These are phyloP conservation scores for Otatea glauca DNA, from an alignment of 176 grass and related monocot species.

Conservation along the genomic window DNA sequence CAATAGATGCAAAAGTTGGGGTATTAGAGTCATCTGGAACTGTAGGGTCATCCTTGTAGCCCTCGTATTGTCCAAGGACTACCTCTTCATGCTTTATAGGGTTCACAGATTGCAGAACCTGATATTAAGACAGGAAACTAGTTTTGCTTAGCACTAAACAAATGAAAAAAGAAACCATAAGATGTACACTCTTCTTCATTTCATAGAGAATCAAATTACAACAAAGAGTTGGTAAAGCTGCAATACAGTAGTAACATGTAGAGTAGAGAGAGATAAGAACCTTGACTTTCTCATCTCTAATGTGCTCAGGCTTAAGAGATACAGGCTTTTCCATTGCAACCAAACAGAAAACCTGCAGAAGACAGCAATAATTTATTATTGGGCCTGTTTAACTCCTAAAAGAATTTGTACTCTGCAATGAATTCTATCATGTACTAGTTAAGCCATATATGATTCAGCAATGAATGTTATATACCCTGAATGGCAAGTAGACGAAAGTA, in stretches of 20 bases:
- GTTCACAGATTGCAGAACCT: constrained; percentile 97
- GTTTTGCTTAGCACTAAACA: constrained; percentile 34
- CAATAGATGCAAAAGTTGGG: constrained; percentile 93
- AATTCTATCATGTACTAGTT: constrained; percentile 26
- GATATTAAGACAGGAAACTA: constrained; percentile 22
- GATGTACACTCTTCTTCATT: constrained; percentile 11
- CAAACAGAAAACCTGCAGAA: constrained; percentile 89
- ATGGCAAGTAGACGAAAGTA: constrained; percentile 7
- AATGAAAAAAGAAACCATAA: constrained; percentile 1
- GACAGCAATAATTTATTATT: constrained; percentile 28
- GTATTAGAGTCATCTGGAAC: constrained; percentile 95
- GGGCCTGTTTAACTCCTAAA: constrained; percentile 4
- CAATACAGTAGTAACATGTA: constrained; percentile 28
- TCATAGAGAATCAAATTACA: constrained; percentile 20
- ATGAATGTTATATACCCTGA: constrained; percentile 3
- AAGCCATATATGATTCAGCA: constrained; percentile 23
- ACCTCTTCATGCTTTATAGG: constrained; percentile 89
- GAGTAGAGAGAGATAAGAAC: constrained; percentile 51
- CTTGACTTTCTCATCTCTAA: constrained; percentile 99
- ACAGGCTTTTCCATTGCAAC: constrained; percentile 99
- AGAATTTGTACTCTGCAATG: constrained; percentile 25
- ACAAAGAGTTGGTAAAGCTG: constrained; percentile 18
- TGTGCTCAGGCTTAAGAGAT: constrained; percentile 98
- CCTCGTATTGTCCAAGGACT: constrained; percentile 95
- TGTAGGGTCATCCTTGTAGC: constrained; percentile 95